phyloP scores from a whole-genome alignment of 257 asterid genomes.

The Oldenlandia corymbosa region DNA sequence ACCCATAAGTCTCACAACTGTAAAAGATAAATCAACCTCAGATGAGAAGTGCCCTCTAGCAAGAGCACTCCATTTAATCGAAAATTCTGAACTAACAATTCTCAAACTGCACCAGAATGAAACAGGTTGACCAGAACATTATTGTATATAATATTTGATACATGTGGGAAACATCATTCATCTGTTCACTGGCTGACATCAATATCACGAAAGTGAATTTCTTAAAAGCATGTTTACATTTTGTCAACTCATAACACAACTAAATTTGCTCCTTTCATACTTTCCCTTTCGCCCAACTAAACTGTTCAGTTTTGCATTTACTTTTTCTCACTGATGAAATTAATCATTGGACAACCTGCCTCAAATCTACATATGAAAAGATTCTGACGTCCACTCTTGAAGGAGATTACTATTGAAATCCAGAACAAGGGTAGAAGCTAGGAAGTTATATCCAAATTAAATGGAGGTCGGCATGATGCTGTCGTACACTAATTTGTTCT shows the following conservation, averaged over 20 bases:
- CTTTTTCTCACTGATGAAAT: neutral
- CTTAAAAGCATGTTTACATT: neutral
- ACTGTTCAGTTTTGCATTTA: neutral
- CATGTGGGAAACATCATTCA: neutral
- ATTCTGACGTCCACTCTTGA: neutral
- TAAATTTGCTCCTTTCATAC: neutral
- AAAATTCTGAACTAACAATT: neutral
- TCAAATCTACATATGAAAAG: neutral
- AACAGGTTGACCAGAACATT: neutral
- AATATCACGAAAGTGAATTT: neutral
- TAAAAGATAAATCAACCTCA: neutral
- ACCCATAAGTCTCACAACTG: conserved; percentile 99
- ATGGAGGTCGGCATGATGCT: neutral
- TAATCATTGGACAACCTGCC: neutral
- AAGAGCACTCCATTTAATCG: neutral
- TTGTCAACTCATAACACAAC: neutral
- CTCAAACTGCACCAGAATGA: neutral
- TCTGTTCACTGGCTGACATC: neutral
- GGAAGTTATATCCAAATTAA: neutral
- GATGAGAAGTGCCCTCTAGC: neutral
- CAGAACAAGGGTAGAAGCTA: neutral
- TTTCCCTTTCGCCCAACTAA: neutral
- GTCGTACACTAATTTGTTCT: neutral
- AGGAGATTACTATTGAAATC: neutral
- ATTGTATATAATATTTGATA: neutral